Conservation (phyloP, 2,329 filamentous ascomycete genomes). For the Fusarium coffeatum region DNA sequence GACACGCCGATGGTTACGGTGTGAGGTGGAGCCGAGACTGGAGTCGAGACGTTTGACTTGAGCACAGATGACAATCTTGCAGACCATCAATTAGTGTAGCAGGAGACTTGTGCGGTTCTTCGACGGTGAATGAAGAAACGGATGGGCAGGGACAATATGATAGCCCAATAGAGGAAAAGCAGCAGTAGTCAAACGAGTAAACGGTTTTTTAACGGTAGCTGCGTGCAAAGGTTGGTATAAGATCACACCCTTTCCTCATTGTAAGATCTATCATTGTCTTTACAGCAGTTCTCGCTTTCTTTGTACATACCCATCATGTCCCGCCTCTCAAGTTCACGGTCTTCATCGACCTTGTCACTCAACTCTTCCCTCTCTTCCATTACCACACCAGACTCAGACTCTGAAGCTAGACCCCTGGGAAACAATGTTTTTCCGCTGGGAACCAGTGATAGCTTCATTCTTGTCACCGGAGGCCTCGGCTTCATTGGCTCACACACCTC, state of each 20-base stretch:
- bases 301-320: neutral
- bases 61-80: neutral
- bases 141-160: neutral
- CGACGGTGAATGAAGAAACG: neutral
- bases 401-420: neutral
- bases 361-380: neutral
- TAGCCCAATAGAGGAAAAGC: neutral
- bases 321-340: neutral
- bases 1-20: neutral
- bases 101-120: neutral
- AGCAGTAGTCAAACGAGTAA: neutral
- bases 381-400: constrained; percentile 1
- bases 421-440: neutral
- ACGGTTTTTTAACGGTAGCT: neutral
- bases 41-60: neutral
- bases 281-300: neutral
- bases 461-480: constrained; percentile 66
- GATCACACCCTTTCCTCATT: neutral
- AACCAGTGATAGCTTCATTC: constrained; percentile 47
- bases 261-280: neutral
- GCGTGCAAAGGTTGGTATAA: neutral
- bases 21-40: neutral
- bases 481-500: constrained; percentile 68
- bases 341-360: neutral
- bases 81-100: neutral